Evolutionary conservation across 1,284 basidiomycete species (phyloP).

Genomic region (Puccinia horiana): DNA sequence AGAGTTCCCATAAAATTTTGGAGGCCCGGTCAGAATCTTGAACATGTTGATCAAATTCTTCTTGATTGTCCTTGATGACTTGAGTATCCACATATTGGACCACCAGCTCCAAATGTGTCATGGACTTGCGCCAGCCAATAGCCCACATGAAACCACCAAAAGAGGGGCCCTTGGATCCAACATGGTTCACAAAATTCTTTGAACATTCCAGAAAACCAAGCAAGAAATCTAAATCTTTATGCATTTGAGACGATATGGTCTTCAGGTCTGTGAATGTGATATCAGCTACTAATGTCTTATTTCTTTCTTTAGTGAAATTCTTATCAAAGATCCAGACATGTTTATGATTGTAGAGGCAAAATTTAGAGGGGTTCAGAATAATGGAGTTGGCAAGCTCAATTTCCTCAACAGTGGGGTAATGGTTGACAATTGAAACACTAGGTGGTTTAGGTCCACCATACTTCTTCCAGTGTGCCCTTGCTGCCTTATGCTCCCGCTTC

Average conservation of each 20-base stretch:
- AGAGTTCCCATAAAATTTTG: not conserved
- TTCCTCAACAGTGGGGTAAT: not conserved
- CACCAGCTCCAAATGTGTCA: not conserved
- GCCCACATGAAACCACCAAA: no score
- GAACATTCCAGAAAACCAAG: not conserved
- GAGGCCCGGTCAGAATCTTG: not conserved
- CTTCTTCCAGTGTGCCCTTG: no score
- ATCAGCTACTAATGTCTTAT: not conserved
- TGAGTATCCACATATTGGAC: not conserved
- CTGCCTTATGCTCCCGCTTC: no score
- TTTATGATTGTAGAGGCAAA: not conserved
- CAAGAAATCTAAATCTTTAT: not conserved
- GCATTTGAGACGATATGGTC: not conserved
- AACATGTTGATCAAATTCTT: not conserved
- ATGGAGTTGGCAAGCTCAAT: not conserved
- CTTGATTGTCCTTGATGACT: no score
- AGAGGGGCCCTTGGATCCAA: not conserved
- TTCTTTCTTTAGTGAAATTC: not conserved
- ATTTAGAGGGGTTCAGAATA: not conserved
- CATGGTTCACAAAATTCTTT: not conserved
- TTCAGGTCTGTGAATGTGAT: not conserved
- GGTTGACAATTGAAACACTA: no score
- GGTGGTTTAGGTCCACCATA: no score
- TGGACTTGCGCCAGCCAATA: no score
- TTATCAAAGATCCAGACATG: not conserved